Base-by-base conservation (phyloP, 2,329 filamentous ascomycete genomes). In the Aspergillus spinulosporus region DNA sequence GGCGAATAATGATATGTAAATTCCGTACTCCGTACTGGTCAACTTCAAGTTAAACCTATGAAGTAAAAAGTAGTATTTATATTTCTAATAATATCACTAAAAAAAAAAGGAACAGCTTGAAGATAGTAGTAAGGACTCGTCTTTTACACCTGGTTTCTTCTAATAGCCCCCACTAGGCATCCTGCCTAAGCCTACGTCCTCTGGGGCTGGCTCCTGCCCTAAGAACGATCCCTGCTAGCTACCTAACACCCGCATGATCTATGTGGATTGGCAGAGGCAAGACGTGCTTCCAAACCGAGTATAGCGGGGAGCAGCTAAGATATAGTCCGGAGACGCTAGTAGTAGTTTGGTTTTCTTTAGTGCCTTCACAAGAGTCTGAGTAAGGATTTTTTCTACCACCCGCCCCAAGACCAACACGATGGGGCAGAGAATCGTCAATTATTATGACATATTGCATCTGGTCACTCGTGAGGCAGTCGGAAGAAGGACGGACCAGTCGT, bases 381-480 rank as follows among this genome's bases (percentile, higher is more conserved):
- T 42, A 6, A 52, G 34, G 43, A 21, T 44, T 44, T 51, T 56
- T 46, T 53, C 44, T 49, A 39, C 46, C 55, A 53, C 47, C 50
- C 49, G 49, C 56, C 21, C 21, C 21, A 21, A 21, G 21, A 21
- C 52, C 42, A 56, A 55, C 34, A 59, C 47, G 54, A 59, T 59
- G 60, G 59, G 56, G 56, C 56, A 56, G 52, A 52, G 45, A 46
- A 31, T 26, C 52, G 14, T 48, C 49, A 34, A 54, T 52, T 21
- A 21, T 21, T 21, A 21, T 21, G 21, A 21, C 21, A 21, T 54
- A 53, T 52, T 56, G 51, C 52, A 57, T 51, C 51, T 47, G 47
- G 21, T 21, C 21, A 21, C 21, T 21, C 21, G 50, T 29, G 49
- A 32, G 34, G 34, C 34, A 12, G 9, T 26, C 28, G 31, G 26